Conservation (phyloP, 2,329 filamentous ascomycete species). For the Aspergillus awamori region DNA sequence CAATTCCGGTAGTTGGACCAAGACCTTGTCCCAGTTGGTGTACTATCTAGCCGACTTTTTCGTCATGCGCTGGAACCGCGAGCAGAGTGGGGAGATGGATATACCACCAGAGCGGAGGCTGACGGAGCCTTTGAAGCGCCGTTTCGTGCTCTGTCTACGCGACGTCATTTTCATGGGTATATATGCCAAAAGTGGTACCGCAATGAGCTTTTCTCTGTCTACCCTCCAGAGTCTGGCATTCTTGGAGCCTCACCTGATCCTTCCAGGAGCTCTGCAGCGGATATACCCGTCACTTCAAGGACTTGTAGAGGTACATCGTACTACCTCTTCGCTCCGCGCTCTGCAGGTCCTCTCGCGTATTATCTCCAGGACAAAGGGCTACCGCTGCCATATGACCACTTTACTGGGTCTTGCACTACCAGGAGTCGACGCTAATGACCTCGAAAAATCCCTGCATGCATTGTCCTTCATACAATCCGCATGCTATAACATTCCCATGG, state of each 20-base stretch:
- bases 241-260: constrained; percentile 85
- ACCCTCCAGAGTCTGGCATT: constrained; percentile 87
- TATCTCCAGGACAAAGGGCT: constrained; percentile 93
- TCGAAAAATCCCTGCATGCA: constrained; percentile 94
- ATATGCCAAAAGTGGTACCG: constrained; percentile 90
- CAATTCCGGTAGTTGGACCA: constrained; percentile 91
- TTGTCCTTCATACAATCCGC: constrained; percentile 94
- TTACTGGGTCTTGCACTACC: constrained; percentile 89
- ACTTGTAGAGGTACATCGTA: constrained; percentile 93
- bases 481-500: constrained; percentile 92
- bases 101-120: constrained; percentile 78
- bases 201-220: constrained; percentile 88
- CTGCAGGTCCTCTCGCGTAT: constrained; percentile 89
- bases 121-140: constrained; percentile 76
- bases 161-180: constrained; percentile 98
- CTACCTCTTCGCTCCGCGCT: constrained; percentile 87
- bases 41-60: constrained; percentile 95
- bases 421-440: constrained; percentile 95
- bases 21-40: constrained; percentile 83
- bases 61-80: constrained; percentile 95
- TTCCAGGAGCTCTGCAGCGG: constrained; percentile 89
- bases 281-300: constrained; percentile 98
- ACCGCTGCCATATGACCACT: constrained; percentile 92
- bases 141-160: constrained; percentile 84
- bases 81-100: constrained; percentile 89